Evolutionary conservation across 2,329 filamentous ascomycete species (phyloP).

Genomic region (Ceratocystis papillata): DNA sequence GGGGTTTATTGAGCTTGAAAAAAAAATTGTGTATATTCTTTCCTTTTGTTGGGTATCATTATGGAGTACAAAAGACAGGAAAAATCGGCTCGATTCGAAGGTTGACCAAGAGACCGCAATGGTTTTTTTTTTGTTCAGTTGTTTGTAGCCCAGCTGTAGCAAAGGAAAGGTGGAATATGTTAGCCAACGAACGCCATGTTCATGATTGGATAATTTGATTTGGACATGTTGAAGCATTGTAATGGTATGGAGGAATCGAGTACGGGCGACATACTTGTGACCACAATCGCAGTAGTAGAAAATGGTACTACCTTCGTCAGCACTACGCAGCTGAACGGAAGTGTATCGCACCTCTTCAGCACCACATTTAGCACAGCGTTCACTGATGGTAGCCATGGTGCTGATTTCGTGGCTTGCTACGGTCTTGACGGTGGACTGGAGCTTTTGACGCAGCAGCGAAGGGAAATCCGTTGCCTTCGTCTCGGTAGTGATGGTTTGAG

Average conservation of each 20-base stretch:
- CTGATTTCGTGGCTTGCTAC: slow-evolving; percentile 67
- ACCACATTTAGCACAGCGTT: slow-evolving; percentile 71
- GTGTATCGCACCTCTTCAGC: slow-evolving; percentile 74
- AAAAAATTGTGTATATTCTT: slow-evolving; percentile 23
- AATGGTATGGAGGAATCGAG: neutral
- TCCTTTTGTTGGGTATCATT: slow-evolving; percentile 25
- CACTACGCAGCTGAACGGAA: slow-evolving; percentile 75
- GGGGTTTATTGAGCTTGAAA: slow-evolving; percentile 18
- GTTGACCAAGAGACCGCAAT: slow-evolving; percentile 8
- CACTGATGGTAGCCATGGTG: slow-evolving; percentile 56
- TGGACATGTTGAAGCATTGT: neutral
- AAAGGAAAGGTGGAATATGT: slow-evolving; percentile 22
- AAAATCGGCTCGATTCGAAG: slow-evolving; percentile 19
- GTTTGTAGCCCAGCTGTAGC: slow-evolving; percentile 45
- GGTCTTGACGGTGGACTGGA: slow-evolving; percentile 70
- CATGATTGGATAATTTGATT: slow-evolving; percentile 9
- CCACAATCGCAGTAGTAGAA: slow-evolving; percentile 86
- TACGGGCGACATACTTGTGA: slow-evolving; percentile 51
- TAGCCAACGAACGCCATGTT: slow-evolving; percentile 27
- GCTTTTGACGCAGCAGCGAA: slow-evolving; percentile 74
- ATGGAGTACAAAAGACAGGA: slow-evolving; percentile 22
- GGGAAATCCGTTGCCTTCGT: slow-evolving; percentile 90
- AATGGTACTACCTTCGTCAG: slow-evolving; percentile 88
- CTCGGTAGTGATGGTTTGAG: slow-evolving; percentile 64
- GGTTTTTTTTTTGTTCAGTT: slow-evolving; percentile 36